phyloP scores from a whole-genome alignment of 441 rosid genomes.

The Arabidopsis lyrata region DNA sequence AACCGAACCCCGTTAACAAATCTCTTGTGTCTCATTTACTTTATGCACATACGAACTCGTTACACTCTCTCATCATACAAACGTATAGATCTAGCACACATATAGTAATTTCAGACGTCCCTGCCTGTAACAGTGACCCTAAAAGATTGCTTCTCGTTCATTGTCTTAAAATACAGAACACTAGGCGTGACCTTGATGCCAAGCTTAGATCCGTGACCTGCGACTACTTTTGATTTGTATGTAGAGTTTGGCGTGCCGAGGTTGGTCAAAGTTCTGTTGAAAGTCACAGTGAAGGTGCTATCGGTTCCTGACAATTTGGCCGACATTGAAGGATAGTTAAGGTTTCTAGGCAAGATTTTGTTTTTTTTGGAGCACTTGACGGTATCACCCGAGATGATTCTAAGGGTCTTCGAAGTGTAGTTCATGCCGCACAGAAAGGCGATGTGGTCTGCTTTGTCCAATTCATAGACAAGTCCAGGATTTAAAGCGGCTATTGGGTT shows the following conservation, averaged over 20 bases:
- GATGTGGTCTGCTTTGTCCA: slow-evolving; percentile 32
- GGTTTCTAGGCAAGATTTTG: slow-evolving; percentile 22
- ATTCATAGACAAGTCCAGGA: slow-evolving; percentile 43
- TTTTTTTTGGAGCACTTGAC: slow-evolving; percentile 16
- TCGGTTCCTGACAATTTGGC: not conserved
- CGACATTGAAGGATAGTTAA: slow-evolving; percentile 44
- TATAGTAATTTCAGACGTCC: too few species aligned
- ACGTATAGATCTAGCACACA: too few species aligned
- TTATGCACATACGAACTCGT: too few species aligned
- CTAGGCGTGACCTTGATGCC: slow-evolving; percentile 47
- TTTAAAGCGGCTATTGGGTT: slow-evolving; percentile 36
- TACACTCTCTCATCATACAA: too few species aligned
- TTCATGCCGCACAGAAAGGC: slow-evolving; percentile 32
- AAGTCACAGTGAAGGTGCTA: slow-evolving; percentile 37
- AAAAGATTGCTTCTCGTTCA: slow-evolving; percentile 48
- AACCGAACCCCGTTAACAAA: too few species aligned
- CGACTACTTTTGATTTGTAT: slow-evolving; percentile 40
- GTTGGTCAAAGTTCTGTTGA: slow-evolving; percentile 57
- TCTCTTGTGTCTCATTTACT: too few species aligned
- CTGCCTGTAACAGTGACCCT: slow-evolving; percentile 40
- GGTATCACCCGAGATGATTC: slow-evolving; percentile 18
- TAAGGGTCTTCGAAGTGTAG: slow-evolving; percentile 2
- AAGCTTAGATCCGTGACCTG: slow-evolving; percentile 26
- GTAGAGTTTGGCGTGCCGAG: slow-evolving; percentile 51
- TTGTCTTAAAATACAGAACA: slow-evolving; percentile 45